Percentiles rank a stretch among this genome's conserved stretches.
These are phyloP conservation scores for Stentor coeruleus DNA, from an alignment of 73 alveolate genomes.

Conservation along the genomic window DNA sequence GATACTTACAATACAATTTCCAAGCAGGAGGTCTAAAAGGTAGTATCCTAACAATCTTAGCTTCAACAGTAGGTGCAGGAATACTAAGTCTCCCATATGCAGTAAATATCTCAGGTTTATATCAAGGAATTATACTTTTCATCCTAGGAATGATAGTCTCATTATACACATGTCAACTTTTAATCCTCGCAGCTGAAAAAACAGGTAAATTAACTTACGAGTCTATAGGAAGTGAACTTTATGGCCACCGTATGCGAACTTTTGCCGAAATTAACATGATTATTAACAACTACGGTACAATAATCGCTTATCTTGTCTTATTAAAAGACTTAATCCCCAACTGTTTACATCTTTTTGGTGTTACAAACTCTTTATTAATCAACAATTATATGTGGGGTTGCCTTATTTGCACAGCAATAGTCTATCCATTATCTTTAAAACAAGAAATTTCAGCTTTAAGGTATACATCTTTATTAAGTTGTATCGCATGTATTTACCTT, in stretches of 20 bases:
- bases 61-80: constrained; percentile 71
- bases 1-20: constrained; percentile 39
- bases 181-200: constrained; percentile 37
- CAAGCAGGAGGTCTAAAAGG: constrained; percentile 59
- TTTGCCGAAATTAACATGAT: constrained; percentile 39
- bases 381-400: constrained; percentile 3
- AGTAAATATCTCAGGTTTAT: constrained; percentile 39
- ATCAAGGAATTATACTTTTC: constrained; percentile 42
- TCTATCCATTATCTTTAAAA: neutral
- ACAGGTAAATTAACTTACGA: constrained; percentile 52
- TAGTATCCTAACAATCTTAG: constrained; percentile 48
- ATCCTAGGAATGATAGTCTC: constrained; percentile 52
- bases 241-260: constrained; percentile 37
- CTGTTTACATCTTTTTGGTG: neutral
- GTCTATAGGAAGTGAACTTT: constrained; percentile 36
- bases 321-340: constrained; percentile 36
- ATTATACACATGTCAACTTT: constrained; percentile 53
- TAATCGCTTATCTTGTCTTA: constrained; percentile 52
- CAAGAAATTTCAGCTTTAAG: constrained; percentile 12
- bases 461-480: constrained; percentile 7
- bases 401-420: neutral
- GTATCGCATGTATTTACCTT: neutral
- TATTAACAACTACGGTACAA: constrained; percentile 47
- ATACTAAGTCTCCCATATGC: constrained; percentile 54
- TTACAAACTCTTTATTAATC: neutral